These are phyloP conservation scores for Reutealis trisperma DNA, from an alignment of 345 rosid species.

Conservation along the genomic window DNA sequence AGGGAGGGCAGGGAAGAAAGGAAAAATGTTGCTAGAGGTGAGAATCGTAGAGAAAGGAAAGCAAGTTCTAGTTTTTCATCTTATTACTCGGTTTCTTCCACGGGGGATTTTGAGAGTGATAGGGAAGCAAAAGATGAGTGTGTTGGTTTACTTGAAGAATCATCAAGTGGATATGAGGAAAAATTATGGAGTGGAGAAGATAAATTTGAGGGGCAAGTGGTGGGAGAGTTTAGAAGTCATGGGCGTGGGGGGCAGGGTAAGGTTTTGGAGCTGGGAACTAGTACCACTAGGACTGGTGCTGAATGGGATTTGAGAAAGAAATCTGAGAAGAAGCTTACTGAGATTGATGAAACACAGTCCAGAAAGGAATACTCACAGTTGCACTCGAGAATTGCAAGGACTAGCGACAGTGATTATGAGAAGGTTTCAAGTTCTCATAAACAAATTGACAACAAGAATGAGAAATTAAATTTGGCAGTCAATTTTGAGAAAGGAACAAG, in stretches of 20 bases:
- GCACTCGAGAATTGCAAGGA: constrained; percentile 33
- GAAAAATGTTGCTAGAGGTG: constrained; percentile 22
- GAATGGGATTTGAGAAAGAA: constrained; percentile 67
- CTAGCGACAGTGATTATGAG: constrained; percentile 31
- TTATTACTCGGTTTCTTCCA: constrained; percentile 69
- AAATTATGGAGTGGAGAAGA: constrained; percentile 26
- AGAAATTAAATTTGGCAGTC: constrained; percentile 32
- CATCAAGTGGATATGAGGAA: constrained; percentile 26
- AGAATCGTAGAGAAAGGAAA: constrained; percentile 38
- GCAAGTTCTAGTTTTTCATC: constrained; percentile 71
- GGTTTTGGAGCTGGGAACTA: constrained; percentile 28
- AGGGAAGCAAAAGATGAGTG: constrained; percentile 45
- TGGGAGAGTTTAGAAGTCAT: constrained; percentile 23
- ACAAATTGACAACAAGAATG: constrained; percentile 38
- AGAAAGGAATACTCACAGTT: constrained; percentile 43
- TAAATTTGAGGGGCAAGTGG: constrained; percentile 27
- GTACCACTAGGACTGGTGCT: constrained; percentile 26
- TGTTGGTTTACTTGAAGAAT: constrained; percentile 31
- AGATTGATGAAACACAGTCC: constrained; percentile 43
- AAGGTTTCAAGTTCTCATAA: constrained; percentile 33
- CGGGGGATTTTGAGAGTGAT: constrained; percentile 61
- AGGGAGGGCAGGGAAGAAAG: constrained; percentile 29
- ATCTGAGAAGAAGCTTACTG: constrained; percentile 66
- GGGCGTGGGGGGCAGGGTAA: constrained; percentile 20
- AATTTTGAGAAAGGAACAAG: constrained; percentile 40